Percentiles rank a stretch among this genome's conserved stretches.
phyloP scores from a whole-genome alignment of 2,329 filamentous ascomycete genomes.

The Pseudopyrenochaeta lycopersici region DNA sequence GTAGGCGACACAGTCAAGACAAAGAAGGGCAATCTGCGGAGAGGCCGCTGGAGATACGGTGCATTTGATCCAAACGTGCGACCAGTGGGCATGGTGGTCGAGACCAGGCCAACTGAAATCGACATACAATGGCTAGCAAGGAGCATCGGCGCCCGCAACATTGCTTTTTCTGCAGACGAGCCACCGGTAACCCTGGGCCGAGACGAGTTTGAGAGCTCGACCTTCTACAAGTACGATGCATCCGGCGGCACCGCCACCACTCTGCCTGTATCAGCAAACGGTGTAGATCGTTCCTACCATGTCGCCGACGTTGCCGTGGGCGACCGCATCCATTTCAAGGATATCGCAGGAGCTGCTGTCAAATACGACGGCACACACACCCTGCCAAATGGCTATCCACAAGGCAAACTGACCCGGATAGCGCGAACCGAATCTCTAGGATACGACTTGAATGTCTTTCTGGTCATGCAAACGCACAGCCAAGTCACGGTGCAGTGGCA shows the following conservation, averaged over 20 bases:
- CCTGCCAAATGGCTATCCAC: conserved; percentile 37
- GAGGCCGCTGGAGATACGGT: conserved; percentile 63
- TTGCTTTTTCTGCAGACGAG: conserved; percentile 32
- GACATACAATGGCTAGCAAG: conserved; percentile 63
- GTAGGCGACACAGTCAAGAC: conserved; percentile 62
- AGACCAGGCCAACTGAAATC: conserved; percentile 56
- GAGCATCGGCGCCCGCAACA: conserved; percentile 44
- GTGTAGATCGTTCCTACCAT: conserved; percentile 39
- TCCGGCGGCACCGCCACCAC: conserved; percentile 27
- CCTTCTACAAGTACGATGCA: conserved; percentile 56
- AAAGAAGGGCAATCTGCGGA: conserved; percentile 60
- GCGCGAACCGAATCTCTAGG: conserved; percentile 59
- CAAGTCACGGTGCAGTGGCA: conserved; percentile 67
- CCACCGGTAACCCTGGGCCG: conserved; percentile 42
- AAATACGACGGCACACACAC: conserved; percentile 59
- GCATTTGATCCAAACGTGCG: conserved; percentile 60
- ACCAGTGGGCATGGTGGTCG: conserved; percentile 62
- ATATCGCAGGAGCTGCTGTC: conserved; percentile 58
- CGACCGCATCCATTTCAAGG: conserved; percentile 64
- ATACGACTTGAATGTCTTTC: conserved; percentile 67
- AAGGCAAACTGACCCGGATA: conserved; percentile 56
- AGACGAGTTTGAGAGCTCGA: conserved; percentile 54
- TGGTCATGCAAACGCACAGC: conserved; percentile 59
- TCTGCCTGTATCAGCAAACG: conserved; percentile 34
- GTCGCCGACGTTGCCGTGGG: conserved; percentile 54